Conservation (phyloP, 2,329 filamentous ascomycete species). For the Simplicillium sp. region DNA sequence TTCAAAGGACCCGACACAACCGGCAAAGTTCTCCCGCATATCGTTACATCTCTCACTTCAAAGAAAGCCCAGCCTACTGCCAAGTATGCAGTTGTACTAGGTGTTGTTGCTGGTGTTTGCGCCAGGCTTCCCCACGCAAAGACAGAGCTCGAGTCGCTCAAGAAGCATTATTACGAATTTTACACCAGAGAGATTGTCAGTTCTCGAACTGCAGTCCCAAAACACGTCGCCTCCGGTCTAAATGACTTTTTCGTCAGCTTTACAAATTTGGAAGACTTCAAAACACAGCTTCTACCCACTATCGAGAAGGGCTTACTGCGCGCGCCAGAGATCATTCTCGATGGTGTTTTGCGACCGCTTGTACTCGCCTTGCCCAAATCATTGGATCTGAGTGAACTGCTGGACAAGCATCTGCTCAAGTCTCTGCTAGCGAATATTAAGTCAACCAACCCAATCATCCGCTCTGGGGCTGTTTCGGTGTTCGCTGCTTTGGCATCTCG, state of each 20-base stretch:
- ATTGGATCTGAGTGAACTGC: conserved; percentile 68
- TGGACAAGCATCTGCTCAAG: conserved; percentile 69
- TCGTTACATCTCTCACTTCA: conserved; percentile 57
- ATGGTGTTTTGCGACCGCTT: conserved; percentile 67
- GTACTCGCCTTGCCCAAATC: conserved; percentile 57
- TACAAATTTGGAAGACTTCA: conserved; percentile 62
- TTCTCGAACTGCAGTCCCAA: conserved; percentile 61
- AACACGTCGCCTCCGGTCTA: conserved; percentile 63
- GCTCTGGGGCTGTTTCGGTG: conserved; percentile 63
- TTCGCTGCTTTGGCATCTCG: conserved; percentile 62
- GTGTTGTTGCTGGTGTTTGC: conserved; percentile 80
- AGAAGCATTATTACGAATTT: conserved; percentile 68
- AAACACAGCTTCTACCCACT: conserved; percentile 65
- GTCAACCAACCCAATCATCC: conserved; percentile 73
- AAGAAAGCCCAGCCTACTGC: conserved; percentile 56
- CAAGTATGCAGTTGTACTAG: conserved; percentile 69
- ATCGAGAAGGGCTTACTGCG: conserved; percentile 84
- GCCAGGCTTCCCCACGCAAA: conserved; percentile 58
- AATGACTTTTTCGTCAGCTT: conserved; percentile 77
- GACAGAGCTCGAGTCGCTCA: conserved; percentile 51
- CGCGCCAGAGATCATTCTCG: conserved; percentile 81
- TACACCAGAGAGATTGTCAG: conserved; percentile 79
- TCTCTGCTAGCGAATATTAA: conserved; percentile 84
- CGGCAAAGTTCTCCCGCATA: conserved; percentile 50
- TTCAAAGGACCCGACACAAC: conserved; percentile 49